Base-by-base conservation (phyloP, 2,329 filamentous ascomycete species). In the Tolypocladium ophioglossoides region DNA sequence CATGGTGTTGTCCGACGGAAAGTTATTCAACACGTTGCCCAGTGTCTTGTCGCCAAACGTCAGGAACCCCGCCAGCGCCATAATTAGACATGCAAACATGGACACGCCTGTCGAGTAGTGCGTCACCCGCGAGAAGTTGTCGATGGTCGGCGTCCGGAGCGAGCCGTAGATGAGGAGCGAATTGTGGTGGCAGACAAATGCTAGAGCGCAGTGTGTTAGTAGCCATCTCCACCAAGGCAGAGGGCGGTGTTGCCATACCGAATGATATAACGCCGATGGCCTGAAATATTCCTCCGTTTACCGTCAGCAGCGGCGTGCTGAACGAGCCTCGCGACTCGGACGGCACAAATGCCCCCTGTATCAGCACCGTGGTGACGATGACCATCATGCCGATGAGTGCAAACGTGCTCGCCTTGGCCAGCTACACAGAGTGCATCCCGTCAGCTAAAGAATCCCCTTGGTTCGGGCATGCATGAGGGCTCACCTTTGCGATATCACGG, bases 211-310 rank as follows among this genome's bases (percentile, higher is more conserved):
- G 54, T 14, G 35, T 1, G 55, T 24, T 16, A 22, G 24, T 9
- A 37, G 51, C 44, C 30, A 9, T 20, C 8, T 20, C 16, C 18
- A 20, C 11, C 5, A 2, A 4, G 14, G 27, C 44, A 14, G 27
- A 14, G 2, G 18, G 7, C 9, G 6, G 6, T 16, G 10, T 34
- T 48, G 27, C 44, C 80, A 49, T 77, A 94, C 89, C 91, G 69
- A 99, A 99, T 5, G 94, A 97, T 62, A 99, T 99, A 20, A 99
- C 92, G 35, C 94, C 94, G 63, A 99, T 91, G 24, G 94, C 92
- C 70, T 97, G 91, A 65, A 97, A 95, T 55, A 99, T 85, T 50
- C 92, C 94, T 30, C 79, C 77, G 64, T 95, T 95, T 61, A 97
- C 77, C n/a, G 86, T 82, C 55, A 96, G 73, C 39, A 91, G 71